Evolutionary conservation across 805 yeast species (phyloP).

Genomic region (Citeromyces matritensis): DNA sequence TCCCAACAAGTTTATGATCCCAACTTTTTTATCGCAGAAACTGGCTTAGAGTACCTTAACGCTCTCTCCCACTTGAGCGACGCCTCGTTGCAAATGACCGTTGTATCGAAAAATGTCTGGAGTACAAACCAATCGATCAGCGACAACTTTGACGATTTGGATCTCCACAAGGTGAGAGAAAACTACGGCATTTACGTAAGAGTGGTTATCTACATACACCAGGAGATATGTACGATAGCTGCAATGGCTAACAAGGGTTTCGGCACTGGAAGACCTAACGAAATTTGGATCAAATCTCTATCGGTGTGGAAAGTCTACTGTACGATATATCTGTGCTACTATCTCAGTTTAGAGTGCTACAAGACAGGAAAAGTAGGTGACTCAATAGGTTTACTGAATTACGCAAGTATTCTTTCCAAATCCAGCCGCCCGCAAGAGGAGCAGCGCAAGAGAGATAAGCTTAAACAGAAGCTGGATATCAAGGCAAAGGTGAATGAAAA

Average conservation of each 20-base stretch:
- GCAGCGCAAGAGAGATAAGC: conserved; percentile 6
- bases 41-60: too few relatives aligned
- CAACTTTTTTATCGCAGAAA: too few relatives aligned
- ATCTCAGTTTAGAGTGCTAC: conserved; percentile 10
- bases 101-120: too few relatives aligned
- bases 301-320: neutral
- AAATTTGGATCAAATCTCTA: neutral
- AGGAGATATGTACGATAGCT: neutral
- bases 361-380: conserved; percentile 9
- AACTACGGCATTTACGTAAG: neutral
- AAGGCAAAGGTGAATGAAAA: conserved; percentile 1
- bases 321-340: conserved; percentile 7
- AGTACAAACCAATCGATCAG: too few relatives aligned
- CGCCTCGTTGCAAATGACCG: too few relatives aligned
- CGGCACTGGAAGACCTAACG: neutral
- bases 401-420: conserved; percentile 9
- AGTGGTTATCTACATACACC: conserved; percentile 1
- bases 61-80: too few relatives aligned
- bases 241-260: neutral
- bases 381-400: conserved; percentile 11
- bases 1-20: too few relatives aligned
- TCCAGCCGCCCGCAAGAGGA: conserved; percentile 3
- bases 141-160: too few relatives aligned
- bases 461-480: conserved; percentile 10
- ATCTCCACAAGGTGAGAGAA: too few relatives aligned